phyloP scores from a whole-genome alignment of 768 basidiomycete species.

The Boletus sp. region DNA sequence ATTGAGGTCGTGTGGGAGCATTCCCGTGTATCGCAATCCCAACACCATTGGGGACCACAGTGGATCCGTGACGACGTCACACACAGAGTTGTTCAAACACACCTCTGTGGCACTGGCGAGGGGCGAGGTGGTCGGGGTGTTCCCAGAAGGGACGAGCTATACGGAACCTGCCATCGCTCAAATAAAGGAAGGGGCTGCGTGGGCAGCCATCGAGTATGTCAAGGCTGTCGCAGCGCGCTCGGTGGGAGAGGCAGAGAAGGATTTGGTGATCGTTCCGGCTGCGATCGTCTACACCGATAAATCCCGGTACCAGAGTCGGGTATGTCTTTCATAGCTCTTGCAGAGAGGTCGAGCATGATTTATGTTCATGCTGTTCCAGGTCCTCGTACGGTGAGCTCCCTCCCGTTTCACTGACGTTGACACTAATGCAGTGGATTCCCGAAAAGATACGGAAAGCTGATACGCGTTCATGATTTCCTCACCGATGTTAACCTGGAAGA shows the following conservation, averaged over 20 bases:
- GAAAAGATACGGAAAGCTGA: slow-evolving; percentile 8
- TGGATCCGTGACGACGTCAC: slow-evolving; percentile 1
- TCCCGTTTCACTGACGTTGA: background rate
- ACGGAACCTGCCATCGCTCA: slow-evolving; percentile 48
- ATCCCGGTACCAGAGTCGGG: slow-evolving; percentile 57
- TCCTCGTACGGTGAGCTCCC: slow-evolving; percentile 6
- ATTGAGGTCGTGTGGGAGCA: slow-evolving; percentile 63
- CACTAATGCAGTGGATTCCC: background rate
- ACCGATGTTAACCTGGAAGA: background rate
- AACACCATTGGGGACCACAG: slow-evolving; percentile 30
- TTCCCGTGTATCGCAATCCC: slow-evolving; percentile 67
- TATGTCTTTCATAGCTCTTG: slow-evolving; percentile 26
- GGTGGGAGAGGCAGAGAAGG: slow-evolving; percentile 26
- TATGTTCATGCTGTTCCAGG: background rate
- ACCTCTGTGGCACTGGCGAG: slow-evolving; percentile 54
- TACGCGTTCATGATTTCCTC: slow-evolving; percentile 8
- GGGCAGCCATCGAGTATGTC: slow-evolving; percentile 71
- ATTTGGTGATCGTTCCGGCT: slow-evolving; percentile 57
- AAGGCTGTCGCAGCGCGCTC: slow-evolving; percentile 36
- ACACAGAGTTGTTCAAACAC: slow-evolving; percentile 52
- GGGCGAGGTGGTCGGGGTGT: slow-evolving; percentile 62
- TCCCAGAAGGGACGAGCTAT: slow-evolving; percentile 62
- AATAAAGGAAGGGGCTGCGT: slow-evolving; percentile 60
- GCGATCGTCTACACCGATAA: slow-evolving; percentile 72
- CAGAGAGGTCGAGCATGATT: background rate